These are phyloP conservation scores for Kazachstania bromeliacearum DNA, from an alignment of 805 yeast genomes.

Conservation along the genomic window DNA sequence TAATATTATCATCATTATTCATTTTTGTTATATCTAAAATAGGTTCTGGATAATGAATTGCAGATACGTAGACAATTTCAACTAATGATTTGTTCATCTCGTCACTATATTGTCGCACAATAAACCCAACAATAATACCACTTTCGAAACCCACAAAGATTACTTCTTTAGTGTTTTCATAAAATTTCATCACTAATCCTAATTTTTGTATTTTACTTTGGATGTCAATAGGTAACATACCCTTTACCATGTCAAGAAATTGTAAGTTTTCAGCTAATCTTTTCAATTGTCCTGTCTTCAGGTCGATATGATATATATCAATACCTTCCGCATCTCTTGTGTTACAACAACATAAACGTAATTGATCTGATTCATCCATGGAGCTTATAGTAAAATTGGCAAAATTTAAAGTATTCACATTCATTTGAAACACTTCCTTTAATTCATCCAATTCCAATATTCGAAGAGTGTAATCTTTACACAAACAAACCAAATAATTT, in stretches of 20 bases:
- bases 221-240: slow-evolving; percentile 3
- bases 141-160: slow-evolving; percentile 24
- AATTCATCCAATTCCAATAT: slow-evolving; percentile 6
- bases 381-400: slow-evolving; percentile 19
- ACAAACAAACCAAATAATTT: slow-evolving; percentile 11
- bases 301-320: slow-evolving; percentile 18
- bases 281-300: slow-evolving; percentile 13
- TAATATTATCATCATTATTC: slow-evolving; percentile 1
- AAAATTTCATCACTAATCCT: slow-evolving; percentile 26
- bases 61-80: slow-evolving; percentile 18
- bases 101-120: neutral
- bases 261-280: slow-evolving; percentile 16
- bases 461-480: slow-evolving; percentile 22
- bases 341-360: slow-evolving; percentile 22
- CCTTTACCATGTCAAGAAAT: slow-evolving; percentile 11
- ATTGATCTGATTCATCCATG: slow-evolving; percentile 1
- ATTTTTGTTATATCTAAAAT: slow-evolving; percentile 13
- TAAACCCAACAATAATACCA: slow-evolving; percentile 25
- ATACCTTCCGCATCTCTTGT: slow-evolving; percentile 24
- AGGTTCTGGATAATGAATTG: slow-evolving; percentile 24
- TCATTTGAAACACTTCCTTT: slow-evolving; percentile 16
- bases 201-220: slow-evolving; percentile 14
- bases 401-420: slow-evolving; percentile 28
- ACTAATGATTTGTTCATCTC: slow-evolving; percentile 1
- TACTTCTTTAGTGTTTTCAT: slow-evolving; percentile 3